A percentile compares a stretch with the other conserved stretches of the same genome.
Conservation (phyloP, 75 land plant species). For the Isoetes taiwanensis region DNA sequence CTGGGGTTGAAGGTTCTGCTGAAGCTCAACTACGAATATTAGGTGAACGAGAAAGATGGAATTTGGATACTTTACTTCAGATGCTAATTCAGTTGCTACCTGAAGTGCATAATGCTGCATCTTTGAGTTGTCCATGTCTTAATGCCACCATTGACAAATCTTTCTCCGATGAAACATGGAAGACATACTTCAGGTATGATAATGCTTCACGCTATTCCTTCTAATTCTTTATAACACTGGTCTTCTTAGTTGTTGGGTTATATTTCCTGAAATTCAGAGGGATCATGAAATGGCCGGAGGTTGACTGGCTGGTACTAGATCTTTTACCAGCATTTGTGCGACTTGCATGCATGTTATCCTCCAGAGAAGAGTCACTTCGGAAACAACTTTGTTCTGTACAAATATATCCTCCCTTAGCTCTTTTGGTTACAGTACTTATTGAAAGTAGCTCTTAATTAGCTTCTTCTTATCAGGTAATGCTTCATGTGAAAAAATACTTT, state of each 20-base stretch:
- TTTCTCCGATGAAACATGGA: slow-evolving; percentile 10
- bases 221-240: no score
- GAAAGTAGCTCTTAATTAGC: neutral
- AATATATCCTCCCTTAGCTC: slow-evolving; percentile 22
- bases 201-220: no score
- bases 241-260: no score
- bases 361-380: slow-evolving; percentile 73
- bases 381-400: slow-evolving; percentile 40
- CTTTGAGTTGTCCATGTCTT: slow-evolving; percentile 59
- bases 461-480: no score
- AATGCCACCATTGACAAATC: neutral
- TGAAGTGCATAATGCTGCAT: slow-evolving; percentile 38
- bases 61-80: slow-evolving; percentile 67
- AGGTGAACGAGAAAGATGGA: slow-evolving; percentile 94
- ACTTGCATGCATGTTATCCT: slow-evolving; percentile 59
- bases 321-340: slow-evolving; percentile 66
- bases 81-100: slow-evolving; percentile 68
- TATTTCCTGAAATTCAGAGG: slow-evolving; percentile 39
- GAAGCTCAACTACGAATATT: slow-evolving; percentile 73
- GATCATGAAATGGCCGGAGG: slow-evolving; percentile 55
- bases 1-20: slow-evolving; percentile 86
- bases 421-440: neutral
- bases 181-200: no score
- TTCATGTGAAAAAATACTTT: slow-evolving; percentile 38
- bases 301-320: slow-evolving; percentile 77